Percentiles rank a stretch among this genome's conserved stretches.
Conservation (phyloP, 306 rosid genomes). For the Vicia sativa region DNA sequence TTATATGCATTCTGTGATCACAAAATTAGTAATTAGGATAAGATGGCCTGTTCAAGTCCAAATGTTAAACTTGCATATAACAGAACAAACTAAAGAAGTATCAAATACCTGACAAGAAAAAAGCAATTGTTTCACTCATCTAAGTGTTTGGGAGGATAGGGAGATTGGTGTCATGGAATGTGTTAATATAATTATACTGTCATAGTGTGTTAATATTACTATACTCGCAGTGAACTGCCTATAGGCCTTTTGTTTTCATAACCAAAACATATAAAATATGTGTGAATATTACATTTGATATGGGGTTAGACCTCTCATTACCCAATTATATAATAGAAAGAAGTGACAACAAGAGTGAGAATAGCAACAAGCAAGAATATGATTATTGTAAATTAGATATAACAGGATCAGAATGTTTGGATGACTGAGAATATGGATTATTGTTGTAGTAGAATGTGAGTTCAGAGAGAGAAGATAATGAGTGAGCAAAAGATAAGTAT, state of each 20-base stretch:
- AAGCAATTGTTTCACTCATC: constrained; percentile 27
- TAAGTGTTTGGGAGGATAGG: not conserved
- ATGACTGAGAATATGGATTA: not conserved
- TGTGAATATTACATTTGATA: constrained; percentile 20
- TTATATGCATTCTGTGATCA: constrained; percentile 55
- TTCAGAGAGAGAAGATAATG: not conserved
- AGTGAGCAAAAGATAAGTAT: not conserved
- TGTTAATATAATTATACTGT: not conserved
- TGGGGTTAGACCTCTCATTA: constrained; percentile 1
- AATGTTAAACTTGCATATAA: not conserved
- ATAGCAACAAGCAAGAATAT: not conserved
- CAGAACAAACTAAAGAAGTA: constrained; percentile 9
- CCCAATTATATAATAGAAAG: not conserved
- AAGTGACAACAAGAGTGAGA: not conserved
- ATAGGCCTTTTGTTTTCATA: constrained; percentile 14
- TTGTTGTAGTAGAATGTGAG: not conserved
- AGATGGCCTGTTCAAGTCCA: constrained; percentile 12
- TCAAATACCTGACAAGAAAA: constrained; percentile 29
- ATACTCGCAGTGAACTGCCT: constrained; percentile 14
- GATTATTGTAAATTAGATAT: not conserved
- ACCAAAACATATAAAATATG: not conserved
- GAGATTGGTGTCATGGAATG: not conserved
- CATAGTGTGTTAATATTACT: not conserved
- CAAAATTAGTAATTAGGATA: constrained; percentile 26
- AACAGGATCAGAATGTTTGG: not conserved